These are phyloP conservation scores for Canavalia ensiformis DNA, from an alignment of 306 rosid genomes.

Conservation along the genomic window DNA sequence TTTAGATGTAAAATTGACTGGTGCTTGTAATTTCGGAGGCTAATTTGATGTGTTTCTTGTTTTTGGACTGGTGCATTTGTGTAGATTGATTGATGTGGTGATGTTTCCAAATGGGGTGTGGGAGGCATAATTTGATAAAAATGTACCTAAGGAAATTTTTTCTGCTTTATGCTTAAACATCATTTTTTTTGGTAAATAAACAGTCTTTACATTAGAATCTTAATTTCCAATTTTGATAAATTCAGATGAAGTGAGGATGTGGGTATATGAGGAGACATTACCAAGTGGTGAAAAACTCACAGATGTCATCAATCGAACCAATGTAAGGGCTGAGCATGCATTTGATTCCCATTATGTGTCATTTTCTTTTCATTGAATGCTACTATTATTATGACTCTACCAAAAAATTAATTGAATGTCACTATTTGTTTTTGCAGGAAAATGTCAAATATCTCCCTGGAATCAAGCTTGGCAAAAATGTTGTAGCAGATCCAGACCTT, in stretches of 20 bases:
- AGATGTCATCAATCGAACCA: conserved; percentile 82
- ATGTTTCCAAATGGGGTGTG: not conserved
- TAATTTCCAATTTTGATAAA: conserved; percentile 46
- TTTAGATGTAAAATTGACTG: not conserved
- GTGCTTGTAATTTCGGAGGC: not conserved
- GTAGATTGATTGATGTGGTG: not conserved
- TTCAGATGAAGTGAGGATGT: conserved; percentile 97
- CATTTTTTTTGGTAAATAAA: not conserved
- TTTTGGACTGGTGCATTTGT: conserved; percentile 11
- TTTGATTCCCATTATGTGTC: conserved; percentile 12
- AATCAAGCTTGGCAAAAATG: conserved; percentile 92
- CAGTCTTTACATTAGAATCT: not conserved
- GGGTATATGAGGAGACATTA: conserved; percentile 94
- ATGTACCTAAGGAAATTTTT: not conserved
- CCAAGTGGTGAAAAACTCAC: conserved; percentile 90
- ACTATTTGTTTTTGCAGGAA: conserved; percentile 62
- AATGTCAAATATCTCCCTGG: conserved; percentile 95
- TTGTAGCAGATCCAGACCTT: conserved; percentile 91
- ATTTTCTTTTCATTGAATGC: conserved; percentile 13
- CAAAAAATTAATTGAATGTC: not conserved
- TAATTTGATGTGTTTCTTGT: not conserved
- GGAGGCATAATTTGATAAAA: not conserved
- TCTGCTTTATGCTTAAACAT: conserved; percentile 9
- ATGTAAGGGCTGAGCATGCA: conserved; percentile 62
- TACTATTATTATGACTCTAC: not conserved